phyloP scores from a whole-genome alignment of 202 grass and related monocot genomes.

The Brachypodium distachyon region DNA sequence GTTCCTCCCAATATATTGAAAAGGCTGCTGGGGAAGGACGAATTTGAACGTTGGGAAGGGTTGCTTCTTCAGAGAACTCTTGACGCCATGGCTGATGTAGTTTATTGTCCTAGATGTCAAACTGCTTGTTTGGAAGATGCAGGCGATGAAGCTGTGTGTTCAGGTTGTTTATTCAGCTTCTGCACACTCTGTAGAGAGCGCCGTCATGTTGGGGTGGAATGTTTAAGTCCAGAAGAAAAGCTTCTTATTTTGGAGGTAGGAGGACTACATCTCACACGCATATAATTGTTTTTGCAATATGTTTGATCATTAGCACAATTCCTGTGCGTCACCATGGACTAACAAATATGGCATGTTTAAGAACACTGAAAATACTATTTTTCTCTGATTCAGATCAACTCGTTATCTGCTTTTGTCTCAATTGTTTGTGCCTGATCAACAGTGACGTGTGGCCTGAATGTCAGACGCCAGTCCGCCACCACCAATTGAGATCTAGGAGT shows the following conservation, averaged over 20 bases:
- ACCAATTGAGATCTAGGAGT: no score
- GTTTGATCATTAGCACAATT: neutral
- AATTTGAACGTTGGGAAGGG: slow-evolving; percentile 63
- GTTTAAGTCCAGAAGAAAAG: slow-evolving; percentile 57
- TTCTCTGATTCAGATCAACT: no score
- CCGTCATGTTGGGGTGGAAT: slow-evolving; percentile 80
- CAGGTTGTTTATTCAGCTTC: slow-evolving; percentile 92
- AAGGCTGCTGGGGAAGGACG: slow-evolving; percentile 59
- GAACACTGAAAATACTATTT: no score
- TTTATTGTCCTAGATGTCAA: slow-evolving; percentile 90
- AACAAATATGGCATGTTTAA: no score
- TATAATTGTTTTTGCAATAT: neutral
- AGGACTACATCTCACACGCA: neutral
- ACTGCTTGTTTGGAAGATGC: slow-evolving; percentile 88
- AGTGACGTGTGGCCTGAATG: no score
- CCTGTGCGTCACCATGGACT: no score
- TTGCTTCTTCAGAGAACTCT: slow-evolving; percentile 81
- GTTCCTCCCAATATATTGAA: slow-evolving; percentile 80
- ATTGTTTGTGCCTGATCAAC: no score
- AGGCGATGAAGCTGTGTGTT: slow-evolving; percentile 82
- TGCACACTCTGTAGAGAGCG: slow-evolving; percentile 78
- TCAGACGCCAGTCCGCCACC: no score
- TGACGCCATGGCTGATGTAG: slow-evolving; percentile 90
- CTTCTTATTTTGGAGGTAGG: slow-evolving; percentile 81
- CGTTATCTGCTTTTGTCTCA: no score